Base-by-base conservation (phyloP, 2,329 filamentous ascomycete genomes). In the Whalleya microplaca region DNA sequence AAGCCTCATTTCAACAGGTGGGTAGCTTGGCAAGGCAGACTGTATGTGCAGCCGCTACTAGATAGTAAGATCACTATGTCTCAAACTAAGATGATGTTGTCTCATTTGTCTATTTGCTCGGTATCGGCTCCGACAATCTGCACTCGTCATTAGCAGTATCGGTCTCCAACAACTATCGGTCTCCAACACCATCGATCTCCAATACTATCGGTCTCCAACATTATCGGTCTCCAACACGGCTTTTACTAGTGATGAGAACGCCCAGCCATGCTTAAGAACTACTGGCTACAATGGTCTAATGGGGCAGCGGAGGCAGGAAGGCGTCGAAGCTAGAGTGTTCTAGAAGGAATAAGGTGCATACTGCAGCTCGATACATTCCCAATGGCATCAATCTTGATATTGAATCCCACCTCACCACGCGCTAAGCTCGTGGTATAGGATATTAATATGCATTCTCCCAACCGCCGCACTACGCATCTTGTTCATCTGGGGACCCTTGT, bases 321-420 rank as follows among this genome's bases (percentile, higher is more conserved):
- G 21, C 37, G 51, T 51, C 45, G 54, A 49, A 45, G 49, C 58
- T 58, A 49, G 49, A 47, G 42, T 43, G 43, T 53, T 55, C 29
- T 53, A 48, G 42, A 29, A 37, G 8, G 51, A 41, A 44, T 41
- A 57, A 58, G 54, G 58, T 46, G 60, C 60, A 60, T 54, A 18
- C 45, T 59, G 59, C 56, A 57, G 56, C 59, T 49, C 54, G 55
- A 59, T 53, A 51, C 45, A 55, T 16, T n/a, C n/a, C n/a, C n/a
- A n/a, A n/a, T n/a, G n/a, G n/a, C n/a, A n/a, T n/a, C 43, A 23
- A 45, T 27, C 7, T 37, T 16, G 32, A 16, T 16, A 16, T 37
- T 16, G 32, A 12, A 37, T 37, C 9, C 32, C 32, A 16, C 32
- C 32, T 37, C 10, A 37, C 8, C 32, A 37, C 14, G 32, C 14